Evolutionary conservation across 768 basidiomycete species (phyloP).

Genomic region (Tylopilus rubrobrunneus): DNA sequence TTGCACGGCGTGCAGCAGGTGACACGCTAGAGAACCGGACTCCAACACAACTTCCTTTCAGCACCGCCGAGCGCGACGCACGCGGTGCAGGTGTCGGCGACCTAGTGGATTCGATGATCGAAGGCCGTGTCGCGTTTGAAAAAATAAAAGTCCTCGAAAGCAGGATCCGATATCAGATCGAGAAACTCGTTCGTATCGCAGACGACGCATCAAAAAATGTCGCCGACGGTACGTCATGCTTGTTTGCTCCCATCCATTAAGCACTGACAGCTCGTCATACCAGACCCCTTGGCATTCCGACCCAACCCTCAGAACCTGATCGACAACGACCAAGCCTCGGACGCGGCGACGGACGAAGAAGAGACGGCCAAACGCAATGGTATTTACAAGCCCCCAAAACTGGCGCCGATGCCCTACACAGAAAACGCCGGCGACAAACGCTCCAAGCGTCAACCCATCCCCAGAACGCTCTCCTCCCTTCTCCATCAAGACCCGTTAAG

Average conservation of each 20-base stretch:
- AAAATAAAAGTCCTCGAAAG: conserved; percentile 82
- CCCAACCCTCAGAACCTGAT: conserved; percentile 82
- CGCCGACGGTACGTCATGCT: conserved; percentile 52
- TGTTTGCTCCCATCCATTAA: neutral
- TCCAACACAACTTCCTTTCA: conserved; percentile 50
- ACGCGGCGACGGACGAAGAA: conserved; percentile 30
- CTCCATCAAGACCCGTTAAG: conserved; percentile 50
- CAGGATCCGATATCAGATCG: conserved; percentile 92
- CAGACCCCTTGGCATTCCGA: conserved; percentile 89
- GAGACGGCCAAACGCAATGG: conserved; percentile 35
- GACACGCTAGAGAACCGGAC: conserved; percentile 54
- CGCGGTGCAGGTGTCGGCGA: conserved; percentile 68
- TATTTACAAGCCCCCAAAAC: conserved; percentile 80
- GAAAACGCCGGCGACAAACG: conserved; percentile 49
- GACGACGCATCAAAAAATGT: conserved; percentile 49
- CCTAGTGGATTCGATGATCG: conserved; percentile 73
- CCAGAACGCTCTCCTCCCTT: conserved; percentile 58
- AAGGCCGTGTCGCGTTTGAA: conserved; percentile 80
- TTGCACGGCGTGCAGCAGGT: conserved; percentile 66
- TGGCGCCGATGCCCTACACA: conserved; percentile 86
- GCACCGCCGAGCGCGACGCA: conserved; percentile 42
- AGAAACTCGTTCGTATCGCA: conserved; percentile 81
- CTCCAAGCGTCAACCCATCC: conserved; percentile 50
- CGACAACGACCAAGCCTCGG: conserved; percentile 35
- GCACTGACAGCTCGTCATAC: neutral